phyloP scores from a whole-genome alignment of 176 grass and related monocot species.

The Melocanna baccifera region DNA sequence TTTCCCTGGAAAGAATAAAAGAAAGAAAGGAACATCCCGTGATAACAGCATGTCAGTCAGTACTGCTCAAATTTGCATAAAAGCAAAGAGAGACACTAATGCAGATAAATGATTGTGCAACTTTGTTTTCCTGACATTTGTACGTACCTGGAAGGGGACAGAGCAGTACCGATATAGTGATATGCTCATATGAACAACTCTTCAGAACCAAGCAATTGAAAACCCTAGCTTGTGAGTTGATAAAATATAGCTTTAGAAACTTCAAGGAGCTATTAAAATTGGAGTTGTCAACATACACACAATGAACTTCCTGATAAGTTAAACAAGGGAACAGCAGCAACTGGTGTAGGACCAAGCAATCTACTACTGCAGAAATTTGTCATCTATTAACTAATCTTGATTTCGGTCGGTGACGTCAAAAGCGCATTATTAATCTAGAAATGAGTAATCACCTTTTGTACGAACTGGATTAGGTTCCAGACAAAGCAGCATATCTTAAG shows the following conservation, averaged over 20 bases:
- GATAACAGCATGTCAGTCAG: slow-evolving; percentile 29
- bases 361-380: slow-evolving; percentile 12
- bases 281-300: slow-evolving; percentile 32
- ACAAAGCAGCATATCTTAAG: slow-evolving; percentile 30
- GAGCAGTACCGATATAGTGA: slow-evolving; percentile 12
- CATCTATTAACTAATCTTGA: slow-evolving; percentile 35
- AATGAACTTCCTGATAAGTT: slow-evolving; percentile 34
- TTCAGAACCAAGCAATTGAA: slow-evolving; percentile 37
- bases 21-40: slow-evolving; percentile 3
- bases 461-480: slow-evolving; percentile 47
- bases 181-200: slow-evolving; percentile 34
- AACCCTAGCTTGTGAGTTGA: slow-evolving; percentile 6
- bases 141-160: slow-evolving; percentile 15
- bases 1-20: slow-evolving; percentile 25
- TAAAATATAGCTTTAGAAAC: slow-evolving; percentile 24
- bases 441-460: slow-evolving; percentile 31
- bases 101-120: slow-evolving; percentile 23
- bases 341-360: slow-evolving; percentile 35
- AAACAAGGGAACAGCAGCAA: slow-evolving; percentile 27
- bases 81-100: not conserved
- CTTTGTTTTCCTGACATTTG: slow-evolving; percentile 39
- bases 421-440: slow-evolving; percentile 40
- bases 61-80: not conserved
- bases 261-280: slow-evolving; percentile 32
- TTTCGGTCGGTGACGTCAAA: slow-evolving; percentile 32